A percentile compares a stretch with the other conserved stretches of the same genome.
Conservation (phyloP, 2,329 filamentous ascomycete species). For the Beauveria pseudobassiana region DNA sequence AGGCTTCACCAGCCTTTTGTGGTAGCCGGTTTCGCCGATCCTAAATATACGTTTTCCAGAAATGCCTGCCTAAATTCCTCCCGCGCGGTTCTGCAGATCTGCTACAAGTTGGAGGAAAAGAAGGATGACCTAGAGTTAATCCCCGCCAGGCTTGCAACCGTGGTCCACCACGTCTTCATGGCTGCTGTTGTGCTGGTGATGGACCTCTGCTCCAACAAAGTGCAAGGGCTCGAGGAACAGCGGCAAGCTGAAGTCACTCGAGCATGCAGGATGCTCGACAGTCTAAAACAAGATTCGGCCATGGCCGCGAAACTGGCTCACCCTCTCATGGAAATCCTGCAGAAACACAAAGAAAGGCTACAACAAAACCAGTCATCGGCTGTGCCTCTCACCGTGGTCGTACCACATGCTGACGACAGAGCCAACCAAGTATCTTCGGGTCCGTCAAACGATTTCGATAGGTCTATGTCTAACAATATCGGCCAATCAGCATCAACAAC, state of each 20-base stretch:
- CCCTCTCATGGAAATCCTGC: neutral
- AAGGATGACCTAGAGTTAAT: neutral
- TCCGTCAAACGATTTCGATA: neutral
- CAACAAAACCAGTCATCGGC: neutral
- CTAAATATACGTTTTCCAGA: constrained; percentile 9
- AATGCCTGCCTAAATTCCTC: constrained; percentile 9
- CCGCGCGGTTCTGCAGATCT: constrained; percentile 11
- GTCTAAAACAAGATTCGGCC: neutral
- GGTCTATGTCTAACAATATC: neutral
- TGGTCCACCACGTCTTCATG: constrained; percentile 1
- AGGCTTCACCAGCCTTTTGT: constrained; percentile 14
- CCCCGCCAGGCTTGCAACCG: constrained; percentile 7
- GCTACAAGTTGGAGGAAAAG: constrained; percentile 9
- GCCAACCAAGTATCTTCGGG: neutral
- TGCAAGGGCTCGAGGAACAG: neutral
- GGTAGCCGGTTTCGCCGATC: constrained; percentile 6
- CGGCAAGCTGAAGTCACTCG: neutral
- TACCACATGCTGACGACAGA: neutral
- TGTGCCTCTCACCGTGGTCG: neutral
- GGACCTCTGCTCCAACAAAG: neutral
- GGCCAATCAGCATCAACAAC: neutral
- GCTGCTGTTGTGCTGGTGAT: constrained; percentile 1
- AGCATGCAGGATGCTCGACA: neutral
- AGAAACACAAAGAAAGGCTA: constrained; percentile 2
- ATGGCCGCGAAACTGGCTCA: neutral